Evolutionary conservation across 495 filamentous ascomycete species (phyloP), one percentile per base, ranked within the genome.

Genomic region (Neurospora terricola): DNA sequence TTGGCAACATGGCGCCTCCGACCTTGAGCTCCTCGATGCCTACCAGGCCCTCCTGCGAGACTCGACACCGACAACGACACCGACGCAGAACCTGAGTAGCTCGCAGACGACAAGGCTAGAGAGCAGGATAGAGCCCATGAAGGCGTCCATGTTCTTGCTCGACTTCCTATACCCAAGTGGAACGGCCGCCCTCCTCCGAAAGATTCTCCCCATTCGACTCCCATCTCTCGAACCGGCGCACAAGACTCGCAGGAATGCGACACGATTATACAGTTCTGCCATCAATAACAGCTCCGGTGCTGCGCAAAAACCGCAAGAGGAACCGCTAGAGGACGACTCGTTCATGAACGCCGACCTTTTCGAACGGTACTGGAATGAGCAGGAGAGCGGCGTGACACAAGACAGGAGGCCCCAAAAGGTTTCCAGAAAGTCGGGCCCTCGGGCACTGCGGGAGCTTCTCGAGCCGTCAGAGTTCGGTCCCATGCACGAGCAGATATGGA

Each of bases 141-240:
- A 70, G 34, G 81, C 83, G 40, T 85, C 84, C 5, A 45, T 79
- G 1, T 81, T 84, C 38, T 82, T 90, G 43, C 82, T 91, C 73
- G 90, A 91, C 76, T 91, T 92, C 73, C 78, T 92, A 16, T 91
- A 90, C 72, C 90, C 90, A 10, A 81, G 78, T 30, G 83, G 85
- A 8, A 84, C 89, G 12, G 71, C 87, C 21, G 81, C 84, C n/a
- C 78, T 86, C 38, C 76, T 89, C 62, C 83, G 84, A 62, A 80
- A 82, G 40, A 72, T 83, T 11, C 76, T 73, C 4, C 75, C 76
- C 16, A 59, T 69, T 1, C 66, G 76, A 14, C 69, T 69, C 11
- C 68, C 72, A 30, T 73, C 77, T 5, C 21, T 73, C 43, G 74
- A 77, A 12, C 43, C 73, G 2, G 66, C 18, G 4, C 34, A 71